Conservation (phyloP, 139 green algal species). For the Chlamydomonas incerta region DNA sequence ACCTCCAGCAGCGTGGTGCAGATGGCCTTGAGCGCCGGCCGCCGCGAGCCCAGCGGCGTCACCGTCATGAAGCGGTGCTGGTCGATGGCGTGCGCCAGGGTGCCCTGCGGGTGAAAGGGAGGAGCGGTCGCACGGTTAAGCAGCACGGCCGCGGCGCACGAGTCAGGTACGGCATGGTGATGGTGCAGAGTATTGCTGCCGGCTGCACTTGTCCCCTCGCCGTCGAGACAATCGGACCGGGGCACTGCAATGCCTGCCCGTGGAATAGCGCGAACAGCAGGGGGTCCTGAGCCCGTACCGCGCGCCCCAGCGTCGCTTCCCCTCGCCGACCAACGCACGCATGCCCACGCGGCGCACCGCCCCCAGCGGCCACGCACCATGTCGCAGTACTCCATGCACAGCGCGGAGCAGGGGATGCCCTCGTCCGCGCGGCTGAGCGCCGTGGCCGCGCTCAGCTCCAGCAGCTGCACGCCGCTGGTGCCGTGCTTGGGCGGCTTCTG, state of each 20-base stretch:
- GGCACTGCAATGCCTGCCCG: too few species aligned
- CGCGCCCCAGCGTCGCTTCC: too few species aligned
- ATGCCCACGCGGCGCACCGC: too few species aligned
- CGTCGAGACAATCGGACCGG: too few species aligned
- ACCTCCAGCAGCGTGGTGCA: slow-evolving; percentile 55
- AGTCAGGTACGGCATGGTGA: too few species aligned
- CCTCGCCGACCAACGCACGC: too few species aligned
- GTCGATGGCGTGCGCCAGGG: slow-evolving; percentile 34
- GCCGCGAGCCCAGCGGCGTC: slow-evolving; percentile 18
- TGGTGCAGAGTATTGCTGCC: too few species aligned
- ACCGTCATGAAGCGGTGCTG: slow-evolving; percentile 45
- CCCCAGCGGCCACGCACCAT: too few species aligned
- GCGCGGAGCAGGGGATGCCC: slow-evolving; percentile 37
- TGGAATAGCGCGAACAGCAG: too few species aligned
- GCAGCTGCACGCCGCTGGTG: slow-evolving; percentile 38
- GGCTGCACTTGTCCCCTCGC: too few species aligned
- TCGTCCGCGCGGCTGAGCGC: slow-evolving; percentile 12
- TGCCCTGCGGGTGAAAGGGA: slow-evolving; percentile 2
- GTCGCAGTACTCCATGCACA: slow-evolving; percentile 44
- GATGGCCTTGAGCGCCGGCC: slow-evolving; percentile 44
- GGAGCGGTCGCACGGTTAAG: background rate
- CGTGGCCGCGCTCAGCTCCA: slow-evolving; percentile 23
- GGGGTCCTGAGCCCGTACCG: too few species aligned
- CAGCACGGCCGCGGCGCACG: too few species aligned
- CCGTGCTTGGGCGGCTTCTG: slow-evolving; percentile 34